These are phyloP conservation scores for Phylloporus sp. DNA, from an alignment of 768 basidiomycete genomes.

Conservation along the genomic window DNA sequence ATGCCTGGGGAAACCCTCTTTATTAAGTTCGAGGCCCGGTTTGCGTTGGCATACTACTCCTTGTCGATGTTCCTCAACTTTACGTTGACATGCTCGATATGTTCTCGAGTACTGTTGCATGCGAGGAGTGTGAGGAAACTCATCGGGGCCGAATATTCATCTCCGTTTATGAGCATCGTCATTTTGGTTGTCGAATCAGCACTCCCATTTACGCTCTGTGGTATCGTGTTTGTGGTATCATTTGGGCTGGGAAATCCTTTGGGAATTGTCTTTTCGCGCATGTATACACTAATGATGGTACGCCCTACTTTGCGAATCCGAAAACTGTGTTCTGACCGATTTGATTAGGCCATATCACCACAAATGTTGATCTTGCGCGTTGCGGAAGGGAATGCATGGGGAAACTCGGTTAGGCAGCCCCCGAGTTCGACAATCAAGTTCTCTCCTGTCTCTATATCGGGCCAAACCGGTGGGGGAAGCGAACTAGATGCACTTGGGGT, in stretches of 20 bases:
- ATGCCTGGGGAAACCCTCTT: background rate
- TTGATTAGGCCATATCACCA: constrained; percentile 7
- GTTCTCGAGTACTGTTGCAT: constrained; percentile 1
- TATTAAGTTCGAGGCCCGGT: background rate
- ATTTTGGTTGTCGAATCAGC: constrained; percentile 10
- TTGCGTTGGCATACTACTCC: constrained; percentile 3
- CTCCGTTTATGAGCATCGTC: background rate
- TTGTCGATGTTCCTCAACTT: constrained; percentile 1
- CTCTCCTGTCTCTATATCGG: too few species aligned
- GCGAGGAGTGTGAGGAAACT: background rate
- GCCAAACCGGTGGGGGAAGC: too few species aligned
- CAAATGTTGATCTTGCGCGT: constrained; percentile 11
- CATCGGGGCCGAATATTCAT: constrained; percentile 3
- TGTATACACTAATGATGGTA: constrained; percentile 7
- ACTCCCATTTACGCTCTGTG: constrained; percentile 9
- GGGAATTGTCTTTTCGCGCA: background rate
- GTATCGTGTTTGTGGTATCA: constrained; percentile 4
- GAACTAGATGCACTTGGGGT: too few species aligned
- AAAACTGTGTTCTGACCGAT: background rate
- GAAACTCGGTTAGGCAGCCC: background rate
- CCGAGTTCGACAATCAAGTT: background rate
- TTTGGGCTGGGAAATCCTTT: background rate
- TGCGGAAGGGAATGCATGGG: constrained; percentile 1
- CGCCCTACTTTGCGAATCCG: background rate
- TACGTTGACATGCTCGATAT: constrained; percentile 6